Evolutionary conservation across 768 basidiomycete genomes (phyloP).

Genomic region (Coprinopsis marcescibilis): DNA sequence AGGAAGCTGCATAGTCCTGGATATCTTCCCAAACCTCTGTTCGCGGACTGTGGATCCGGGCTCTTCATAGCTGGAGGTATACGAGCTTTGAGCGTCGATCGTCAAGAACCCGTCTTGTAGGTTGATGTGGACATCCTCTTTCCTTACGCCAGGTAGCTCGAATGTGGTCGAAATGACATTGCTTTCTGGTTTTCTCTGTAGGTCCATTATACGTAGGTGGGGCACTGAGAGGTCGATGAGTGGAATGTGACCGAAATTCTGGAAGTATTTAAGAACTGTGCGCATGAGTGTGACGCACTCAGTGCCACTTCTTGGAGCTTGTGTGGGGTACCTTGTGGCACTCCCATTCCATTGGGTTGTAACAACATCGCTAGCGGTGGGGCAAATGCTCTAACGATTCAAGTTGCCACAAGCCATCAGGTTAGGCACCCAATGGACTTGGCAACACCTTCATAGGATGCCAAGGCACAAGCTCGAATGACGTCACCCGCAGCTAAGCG

Average conservation of each 20-base stretch:
- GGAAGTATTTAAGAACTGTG: not conserved
- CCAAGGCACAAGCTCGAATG: too few relatives aligned
- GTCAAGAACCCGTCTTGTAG: constrained; percentile 43
- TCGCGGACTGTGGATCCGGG: constrained; percentile 40
- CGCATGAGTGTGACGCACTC: constrained; percentile 3
- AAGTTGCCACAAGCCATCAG: too few relatives aligned
- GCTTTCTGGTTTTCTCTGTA: constrained; percentile 41
- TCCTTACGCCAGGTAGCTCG: constrained; percentile 51
- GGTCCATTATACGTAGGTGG: too few relatives aligned
- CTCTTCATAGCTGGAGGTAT: constrained; percentile 27
- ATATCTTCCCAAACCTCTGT: constrained; percentile 39
- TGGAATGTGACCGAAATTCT: not conserved
- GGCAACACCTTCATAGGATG: too few relatives aligned
- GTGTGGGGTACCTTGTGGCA: too few relatives aligned
- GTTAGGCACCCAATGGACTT: too few relatives aligned
- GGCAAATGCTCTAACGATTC: too few relatives aligned
- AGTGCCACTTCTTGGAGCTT: too few relatives aligned
- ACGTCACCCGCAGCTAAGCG: too few relatives aligned
- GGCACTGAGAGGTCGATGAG: constrained; percentile 23
- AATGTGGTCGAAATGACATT: constrained; percentile 50
- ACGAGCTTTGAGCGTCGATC: constrained; percentile 43
- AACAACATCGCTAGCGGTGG: too few relatives aligned
- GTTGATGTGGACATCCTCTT: constrained; percentile 48
- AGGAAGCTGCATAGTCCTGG: constrained; percentile 45
- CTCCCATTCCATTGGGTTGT: too few relatives aligned